Evolutionary conservation across 2,329 filamentous ascomycete genomes (phyloP), one percentile per base, ranked within the genome.

Genomic region (Chalara sp.): DNA sequence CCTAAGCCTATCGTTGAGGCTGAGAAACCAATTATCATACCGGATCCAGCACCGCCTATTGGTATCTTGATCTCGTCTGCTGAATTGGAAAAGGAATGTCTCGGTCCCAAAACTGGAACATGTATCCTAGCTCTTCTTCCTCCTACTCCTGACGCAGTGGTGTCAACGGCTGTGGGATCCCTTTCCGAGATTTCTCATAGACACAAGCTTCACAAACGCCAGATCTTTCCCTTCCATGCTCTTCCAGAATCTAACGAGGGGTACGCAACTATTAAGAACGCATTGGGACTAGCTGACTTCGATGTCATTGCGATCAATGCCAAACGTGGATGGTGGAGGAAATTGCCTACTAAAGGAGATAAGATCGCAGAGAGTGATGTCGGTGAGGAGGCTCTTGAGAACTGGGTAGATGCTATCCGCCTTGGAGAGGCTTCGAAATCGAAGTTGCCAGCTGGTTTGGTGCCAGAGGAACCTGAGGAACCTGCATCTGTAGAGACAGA

Each of bases 371-470:
- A 56, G 5, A 67, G 70, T 6, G 66, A 70, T 12, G 83, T 82
- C 43, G 80, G 78, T 49, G 64, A 75, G 29, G 73, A 78, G 49
- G 79, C 76, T 30, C 72, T 99, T 32, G 89, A 96, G 71, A 72
- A 74, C 55, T 99, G 92, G 89, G 81, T 99, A 53, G 93, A 99
- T 63, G 78, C 81, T n/a, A 89, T 97, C 55, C 84, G 89, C 37
- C 78, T 99, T 75, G 89, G 91, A 48, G 92, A 97, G 65, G 87
- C 89, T 2, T 72, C 78, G 53, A 96, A 92, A 76, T 77, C 83
- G 61, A 87, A 84, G 71, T 67, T 93, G 41, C 87, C 87, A 0
- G 76, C 79, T 52, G 78, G 75, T 2, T 61, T 88, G 42, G 64
- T 85, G 32, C 64, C 65, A 13, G 69, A 70, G 48, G 70, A 72